Evolutionary conservation across 2,329 filamentous ascomycete genomes (phyloP), one percentile per base, ranked within the genome.

Genomic region (Trichoderma breve): DNA sequence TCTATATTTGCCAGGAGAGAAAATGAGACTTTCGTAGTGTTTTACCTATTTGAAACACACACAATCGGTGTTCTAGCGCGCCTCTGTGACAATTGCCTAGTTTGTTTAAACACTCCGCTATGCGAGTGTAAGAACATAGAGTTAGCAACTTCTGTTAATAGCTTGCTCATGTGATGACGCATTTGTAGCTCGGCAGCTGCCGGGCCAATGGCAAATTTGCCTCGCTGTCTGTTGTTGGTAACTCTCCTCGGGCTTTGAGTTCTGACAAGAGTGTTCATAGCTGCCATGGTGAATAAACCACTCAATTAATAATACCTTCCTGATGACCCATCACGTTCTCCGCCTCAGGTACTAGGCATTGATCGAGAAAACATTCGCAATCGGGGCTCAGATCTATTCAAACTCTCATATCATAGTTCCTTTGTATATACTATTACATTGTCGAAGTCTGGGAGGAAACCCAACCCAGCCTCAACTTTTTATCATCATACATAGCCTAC

Each of bases 351-450:
- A 51, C 8, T 12, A 11, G 6, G 21, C 2, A 57, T 51, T 21
- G 8, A 21, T 51, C 4, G n/a, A 9, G 32, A 28, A 28, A n/a
- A 15, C n/a, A 18, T 58, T 43, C 21, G 11, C 15, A 57, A 21
- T 8, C 11, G 30, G 3, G 26, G n/a, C 15, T n/a, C 30, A 21
- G 47, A 5, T 36, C 12, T 28, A 9, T 32, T 36, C 47, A 66
- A 34, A 5, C 28, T 53, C 39, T 43, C 28, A 69, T 61, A 68
- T 61, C 36, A 21, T 61, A 62, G 57, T 34, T 70, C 34, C 58
- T 70, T 57, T 64, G 32, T 68, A 68, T 72, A 72, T 72, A 67
- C 64, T 67, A 72, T 72, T 72, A 72, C 71, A 72, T 21, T 57
- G 69, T 14, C 55, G 21, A 58, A 34, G 58, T 47, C 15, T 63